phyloP scores from a whole-genome alignment of 805 yeast species.

The Yamadazyma endophytica region DNA sequence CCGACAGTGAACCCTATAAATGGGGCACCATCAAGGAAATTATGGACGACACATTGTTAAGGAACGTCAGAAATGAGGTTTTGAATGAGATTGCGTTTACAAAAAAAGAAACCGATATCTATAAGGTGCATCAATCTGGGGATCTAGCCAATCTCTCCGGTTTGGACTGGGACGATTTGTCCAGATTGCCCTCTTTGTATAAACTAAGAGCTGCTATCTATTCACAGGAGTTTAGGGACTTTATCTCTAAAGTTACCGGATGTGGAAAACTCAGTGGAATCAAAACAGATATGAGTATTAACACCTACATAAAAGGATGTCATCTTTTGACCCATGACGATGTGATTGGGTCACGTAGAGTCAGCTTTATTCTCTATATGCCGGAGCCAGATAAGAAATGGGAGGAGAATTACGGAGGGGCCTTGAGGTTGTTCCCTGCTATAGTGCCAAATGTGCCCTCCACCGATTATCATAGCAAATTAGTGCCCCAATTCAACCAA shows the following conservation, averaged over 20 bases:
- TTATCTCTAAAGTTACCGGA: constrained; percentile 71
- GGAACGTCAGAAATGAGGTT: constrained; percentile 82
- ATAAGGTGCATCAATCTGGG: constrained; percentile 85
- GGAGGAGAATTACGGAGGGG: constrained; percentile 94
- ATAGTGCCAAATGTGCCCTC: constrained; percentile 86
- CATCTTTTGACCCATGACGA: constrained; percentile 95
- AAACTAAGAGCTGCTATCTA: constrained; percentile 84
- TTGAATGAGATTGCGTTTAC: constrained; percentile 83
- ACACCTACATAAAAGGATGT: constrained; percentile 88
- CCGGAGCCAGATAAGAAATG: constrained; percentile 89
- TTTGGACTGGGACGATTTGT: constrained; percentile 67
- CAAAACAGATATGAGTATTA: constrained; percentile 89
- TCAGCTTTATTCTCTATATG: constrained; percentile 85
- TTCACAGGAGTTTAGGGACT: constrained; percentile 77
- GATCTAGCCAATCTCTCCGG: constrained; percentile 92
- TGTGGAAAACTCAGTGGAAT: constrained; percentile 88
- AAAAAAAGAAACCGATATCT: constrained; percentile 93
- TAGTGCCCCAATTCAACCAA: constrained; percentile 93
- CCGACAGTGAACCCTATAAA: constrained; percentile 68
- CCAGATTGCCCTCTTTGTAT: constrained; percentile 68
- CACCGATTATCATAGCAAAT: constrained; percentile 62
- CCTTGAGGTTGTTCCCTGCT: constrained; percentile 79
- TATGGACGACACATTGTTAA: constrained; percentile 69
- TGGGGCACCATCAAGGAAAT: constrained; percentile 84
- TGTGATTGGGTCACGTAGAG: constrained; percentile 92